Conservation (phyloP, 164 flowering plant species). For the Saururus chinensis region DNA sequence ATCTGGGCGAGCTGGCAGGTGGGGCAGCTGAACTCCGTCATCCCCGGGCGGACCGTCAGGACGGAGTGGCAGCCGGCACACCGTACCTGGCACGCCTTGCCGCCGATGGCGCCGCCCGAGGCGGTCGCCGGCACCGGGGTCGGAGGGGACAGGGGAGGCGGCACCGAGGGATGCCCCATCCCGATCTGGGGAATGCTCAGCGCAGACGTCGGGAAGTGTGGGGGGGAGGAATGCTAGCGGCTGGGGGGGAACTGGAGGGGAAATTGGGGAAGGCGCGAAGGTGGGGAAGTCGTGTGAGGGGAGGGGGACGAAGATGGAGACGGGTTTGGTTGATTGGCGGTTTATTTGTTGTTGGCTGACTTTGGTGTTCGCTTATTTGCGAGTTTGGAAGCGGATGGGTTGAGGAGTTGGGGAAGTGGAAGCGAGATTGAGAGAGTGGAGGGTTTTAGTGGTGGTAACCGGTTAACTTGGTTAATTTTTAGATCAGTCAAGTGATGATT, state of each 20-base stretch:
- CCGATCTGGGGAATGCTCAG: neutral
- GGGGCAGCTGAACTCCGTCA: constrained; percentile 69
- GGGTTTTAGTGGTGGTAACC: no score
- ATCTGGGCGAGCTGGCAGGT: constrained; percentile 68
- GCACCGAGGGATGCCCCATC: constrained; percentile 19
- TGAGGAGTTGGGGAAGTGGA: no score
- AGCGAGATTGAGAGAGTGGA: no score
- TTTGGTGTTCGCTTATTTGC: no score
- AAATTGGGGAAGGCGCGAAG: no score
- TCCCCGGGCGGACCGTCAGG: constrained; percentile 49
- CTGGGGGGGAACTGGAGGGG: neutral
- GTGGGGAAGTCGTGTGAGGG: no score
- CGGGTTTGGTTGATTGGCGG: no score
- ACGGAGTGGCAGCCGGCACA: constrained; percentile 87
- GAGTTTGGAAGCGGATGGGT: no score
- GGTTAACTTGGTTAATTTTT: no score
- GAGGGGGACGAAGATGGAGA: no score
- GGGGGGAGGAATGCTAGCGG: neutral
- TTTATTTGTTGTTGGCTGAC: no score
- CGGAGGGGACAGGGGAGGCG: constrained; percentile 16
- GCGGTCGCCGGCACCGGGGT: constrained; percentile 10
- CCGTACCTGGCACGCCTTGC: constrained; percentile 45
- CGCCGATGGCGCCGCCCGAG: neutral
- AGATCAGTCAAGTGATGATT: no score
- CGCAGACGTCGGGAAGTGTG: neutral